Percentiles rank a stretch among this genome's conserved stretches.
Conservation (phyloP, 225 moss, liverwort and hornwort genomes). For the Straminergon stramineum region DNA sequence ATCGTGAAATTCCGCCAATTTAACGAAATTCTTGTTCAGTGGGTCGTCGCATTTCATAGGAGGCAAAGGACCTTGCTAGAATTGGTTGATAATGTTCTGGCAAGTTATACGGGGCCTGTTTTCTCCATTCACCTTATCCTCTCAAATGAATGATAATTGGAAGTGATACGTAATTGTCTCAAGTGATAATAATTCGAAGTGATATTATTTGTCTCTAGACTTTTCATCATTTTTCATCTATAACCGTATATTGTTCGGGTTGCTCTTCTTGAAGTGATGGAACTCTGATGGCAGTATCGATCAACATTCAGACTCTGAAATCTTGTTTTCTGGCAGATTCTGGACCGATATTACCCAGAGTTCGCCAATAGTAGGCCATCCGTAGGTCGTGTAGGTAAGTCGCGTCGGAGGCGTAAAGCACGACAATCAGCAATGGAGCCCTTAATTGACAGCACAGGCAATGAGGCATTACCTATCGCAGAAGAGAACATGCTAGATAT, state of each 20-base stretch:
- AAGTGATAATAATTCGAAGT: not conserved
- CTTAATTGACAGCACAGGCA: not conserved
- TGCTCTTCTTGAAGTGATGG: not conserved
- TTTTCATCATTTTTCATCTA: not conserved
- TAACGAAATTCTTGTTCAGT: not conserved
- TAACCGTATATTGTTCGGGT: not conserved
- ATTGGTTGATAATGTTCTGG: not conserved
- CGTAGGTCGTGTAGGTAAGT: conserved; percentile 48
- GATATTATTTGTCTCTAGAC: not conserved
- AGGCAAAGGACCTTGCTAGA: not conserved
- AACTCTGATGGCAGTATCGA: not conserved
- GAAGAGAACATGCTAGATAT: not conserved
- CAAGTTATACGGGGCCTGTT: not conserved
- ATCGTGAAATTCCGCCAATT: not conserved
- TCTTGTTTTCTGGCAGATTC: conserved; percentile 20
- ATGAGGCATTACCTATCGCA: not conserved
- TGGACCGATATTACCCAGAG: conserved; percentile 41
- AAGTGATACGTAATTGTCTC: not conserved
- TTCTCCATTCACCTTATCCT: not conserved
- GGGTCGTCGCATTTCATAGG: not conserved
- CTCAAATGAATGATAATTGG: not conserved
- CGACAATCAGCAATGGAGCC: conserved; percentile 32
- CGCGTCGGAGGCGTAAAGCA: conserved; percentile 46
- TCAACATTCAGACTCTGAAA: not conserved
- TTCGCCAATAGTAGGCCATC: conserved; percentile 38